Conservation (phyloP, 23 red algal species). For the Porphyridium purpureum region DNA sequence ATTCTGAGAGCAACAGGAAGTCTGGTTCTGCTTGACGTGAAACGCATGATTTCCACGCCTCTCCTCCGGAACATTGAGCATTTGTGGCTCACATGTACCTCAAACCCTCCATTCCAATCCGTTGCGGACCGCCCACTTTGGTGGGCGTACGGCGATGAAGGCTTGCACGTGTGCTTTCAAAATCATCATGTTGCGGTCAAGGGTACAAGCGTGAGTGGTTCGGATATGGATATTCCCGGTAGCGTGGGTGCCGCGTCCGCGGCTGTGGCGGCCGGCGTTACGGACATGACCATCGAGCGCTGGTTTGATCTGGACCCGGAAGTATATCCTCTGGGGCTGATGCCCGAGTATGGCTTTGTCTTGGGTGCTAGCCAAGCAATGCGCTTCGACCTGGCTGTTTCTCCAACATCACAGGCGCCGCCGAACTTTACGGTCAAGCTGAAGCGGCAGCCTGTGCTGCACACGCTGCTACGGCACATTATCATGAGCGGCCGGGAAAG, state of each 20-base stretch:
- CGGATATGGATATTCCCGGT: conserved; percentile 9
- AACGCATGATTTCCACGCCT: conserved; percentile 36
- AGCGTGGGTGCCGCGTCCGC: neutral
- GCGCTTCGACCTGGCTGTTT: conserved; percentile 11
- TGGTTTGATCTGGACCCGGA: conserved; percentile 89
- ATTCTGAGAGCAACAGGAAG: conserved; percentile 43
- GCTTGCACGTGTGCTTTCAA: conserved; percentile 55
- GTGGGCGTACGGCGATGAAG: conserved; percentile 85
- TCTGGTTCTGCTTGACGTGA: conserved; percentile 59
- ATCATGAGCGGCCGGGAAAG: conserved; percentile 37
- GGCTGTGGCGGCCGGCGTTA: neutral
- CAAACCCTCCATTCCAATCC: conserved; percentile 31
- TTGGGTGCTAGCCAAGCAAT: conserved; percentile 50
- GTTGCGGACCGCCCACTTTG: conserved; percentile 33
- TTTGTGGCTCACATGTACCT: conserved; percentile 59
- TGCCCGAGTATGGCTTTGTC: conserved; percentile 38
- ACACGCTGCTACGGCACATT: conserved; percentile 52
- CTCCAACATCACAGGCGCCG: neutral
- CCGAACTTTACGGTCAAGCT: conserved; percentile 32
- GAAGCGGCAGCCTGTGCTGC: conserved; percentile 68
- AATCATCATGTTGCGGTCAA: conserved; percentile 15
- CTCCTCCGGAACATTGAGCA: conserved; percentile 59
- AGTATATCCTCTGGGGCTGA: conserved; percentile 52
- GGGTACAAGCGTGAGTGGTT: conserved; percentile 5
- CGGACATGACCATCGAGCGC: conserved; percentile 38